Evolutionary conservation across 176 grass and related monocot genomes (phyloP), one percentile per base, ranked within the genome.

Genomic region (Eragrostis nindensis): DNA sequence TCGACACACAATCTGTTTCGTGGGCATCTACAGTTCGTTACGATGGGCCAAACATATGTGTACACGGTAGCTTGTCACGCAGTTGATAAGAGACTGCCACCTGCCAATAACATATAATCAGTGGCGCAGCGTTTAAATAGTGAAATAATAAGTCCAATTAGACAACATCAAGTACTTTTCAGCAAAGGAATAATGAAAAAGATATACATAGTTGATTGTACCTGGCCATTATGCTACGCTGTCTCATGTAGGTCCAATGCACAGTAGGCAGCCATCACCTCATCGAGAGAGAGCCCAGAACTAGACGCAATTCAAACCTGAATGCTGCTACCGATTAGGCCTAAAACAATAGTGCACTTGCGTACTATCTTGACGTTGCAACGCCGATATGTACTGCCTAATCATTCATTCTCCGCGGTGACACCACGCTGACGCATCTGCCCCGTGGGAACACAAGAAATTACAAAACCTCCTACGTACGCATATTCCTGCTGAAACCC

Each of bases 331-430:
- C 25, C 3, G 5, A 67, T 18, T 86, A 57, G 39, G 5, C 57
- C 26, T 55, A 66, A 66, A 80, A 86, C 17, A 80, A 40, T 53
- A 59, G 68, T 21, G 76, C 46, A 86, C 13, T 73, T 66, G 65
- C 57, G 47, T 86, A 66, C 60, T 27, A 24, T 73, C 76, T 59
- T 67, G 48, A 86, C 21, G 39, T 75, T 25, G 36, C 38, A 15
- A 55, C 4, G 17, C 16, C 13, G 75, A 65, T n/a, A n/a, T 50
- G 61, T 66, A 48, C 46, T 24, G 19, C 19, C 32, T 7, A 79
- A 86, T 73, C 59, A 86, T 80, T 73, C 47, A 85, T 73, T 80
- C 66, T 66, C 22, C 56, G n/a, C 5, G 19, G 38, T 56, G 68
- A 72, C 57, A 38, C 24, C 46, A 66, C 56, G 24, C 22, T 79